A percentile compares a stretch with the other conserved stretches of the same genome.
These are phyloP conservation scores for Leishmania amazonensis DNA, from an alignment of 208 protist species.

Conservation along the genomic window DNA sequence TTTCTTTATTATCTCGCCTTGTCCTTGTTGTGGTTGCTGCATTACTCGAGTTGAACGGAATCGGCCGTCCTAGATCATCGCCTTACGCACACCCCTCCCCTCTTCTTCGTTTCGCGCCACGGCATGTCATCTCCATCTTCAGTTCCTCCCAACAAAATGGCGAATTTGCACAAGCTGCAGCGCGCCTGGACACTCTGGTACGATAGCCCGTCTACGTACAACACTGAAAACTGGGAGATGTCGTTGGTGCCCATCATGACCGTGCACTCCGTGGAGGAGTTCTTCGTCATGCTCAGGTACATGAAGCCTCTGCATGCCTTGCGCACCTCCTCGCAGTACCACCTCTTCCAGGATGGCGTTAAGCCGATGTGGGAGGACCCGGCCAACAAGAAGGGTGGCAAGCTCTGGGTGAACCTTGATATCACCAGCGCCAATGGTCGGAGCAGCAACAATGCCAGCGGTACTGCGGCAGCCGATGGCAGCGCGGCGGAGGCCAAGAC, in stretches of 20 bases:
- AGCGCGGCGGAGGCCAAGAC: constrained; percentile 36
- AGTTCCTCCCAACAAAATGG: neutral
- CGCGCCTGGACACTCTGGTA: constrained; percentile 86
- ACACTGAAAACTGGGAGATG: constrained; percentile 76
- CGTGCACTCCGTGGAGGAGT: constrained; percentile 86
- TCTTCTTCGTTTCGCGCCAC: neutral
- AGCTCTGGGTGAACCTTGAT: constrained; percentile 72
- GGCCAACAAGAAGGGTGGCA: constrained; percentile 86
- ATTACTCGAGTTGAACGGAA: too few relatives aligned
- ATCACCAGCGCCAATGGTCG: constrained; percentile 24
- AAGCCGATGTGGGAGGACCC: constrained; percentile 93
- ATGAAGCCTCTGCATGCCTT: constrained; percentile 87
- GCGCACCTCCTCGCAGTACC: constrained; percentile 83
- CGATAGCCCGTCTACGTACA: constrained; percentile 83
- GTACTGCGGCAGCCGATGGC: constrained; percentile 10
- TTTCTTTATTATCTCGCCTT: neutral
- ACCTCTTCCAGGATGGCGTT: constrained; percentile 90
- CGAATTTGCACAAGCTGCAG: constrained; percentile 54
- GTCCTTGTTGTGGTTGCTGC: neutral
- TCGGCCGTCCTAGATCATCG: neutral
- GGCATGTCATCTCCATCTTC: constrained; percentile 3
- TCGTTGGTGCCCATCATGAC: constrained; percentile 80
- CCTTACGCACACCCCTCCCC: neutral
- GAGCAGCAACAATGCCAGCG: constrained; percentile 27
- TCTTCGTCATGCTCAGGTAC: constrained; percentile 82